phyloP scores from a whole-genome alignment of 306 rosid species.

The Prunus salicina region DNA sequence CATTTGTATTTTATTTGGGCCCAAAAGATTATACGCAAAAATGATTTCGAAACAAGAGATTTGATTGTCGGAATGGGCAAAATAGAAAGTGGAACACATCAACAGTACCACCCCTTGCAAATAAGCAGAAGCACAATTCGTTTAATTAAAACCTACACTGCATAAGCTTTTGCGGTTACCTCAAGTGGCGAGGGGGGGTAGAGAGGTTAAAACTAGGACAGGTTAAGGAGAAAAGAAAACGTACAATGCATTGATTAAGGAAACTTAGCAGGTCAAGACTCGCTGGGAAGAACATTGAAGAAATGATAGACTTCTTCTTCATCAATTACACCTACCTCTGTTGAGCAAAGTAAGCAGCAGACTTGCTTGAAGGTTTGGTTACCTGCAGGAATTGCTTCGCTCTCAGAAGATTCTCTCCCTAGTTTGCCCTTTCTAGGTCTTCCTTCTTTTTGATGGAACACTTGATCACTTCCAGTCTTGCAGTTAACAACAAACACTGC shows the following conservation, averaged over 20 bases:
- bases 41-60: background rate
- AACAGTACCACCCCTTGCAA: background rate
- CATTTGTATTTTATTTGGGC: background rate
- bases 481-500: conserved; percentile 71
- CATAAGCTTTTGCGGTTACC: background rate
- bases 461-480: conserved; percentile 41
- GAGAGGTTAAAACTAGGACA: background rate
- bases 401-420: conserved; percentile 26
- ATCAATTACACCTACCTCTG: conserved; percentile 68
- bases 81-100: too few relatives aligned
- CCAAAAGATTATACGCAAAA: background rate
- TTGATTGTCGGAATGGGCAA: too few relatives aligned
- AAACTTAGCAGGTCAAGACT: conserved; percentile 26
- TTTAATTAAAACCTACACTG: background rate
- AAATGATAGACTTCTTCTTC: conserved; percentile 70
- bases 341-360: conserved; percentile 60
- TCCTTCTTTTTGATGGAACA: conserved; percentile 26
- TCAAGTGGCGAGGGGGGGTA: background rate
- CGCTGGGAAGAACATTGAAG: conserved; percentile 63
- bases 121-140: background rate
- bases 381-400: conserved; percentile 26
- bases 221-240: background rate
- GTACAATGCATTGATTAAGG: background rate
- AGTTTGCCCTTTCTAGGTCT: conserved; percentile 38
- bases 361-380: conserved; percentile 57